Percentiles rank a stretch among this genome's conserved stretches.
Evolutionary conservation across 768 basidiomycete genomes (phyloP).

Genomic region (Tephrocybe rancida): DNA sequence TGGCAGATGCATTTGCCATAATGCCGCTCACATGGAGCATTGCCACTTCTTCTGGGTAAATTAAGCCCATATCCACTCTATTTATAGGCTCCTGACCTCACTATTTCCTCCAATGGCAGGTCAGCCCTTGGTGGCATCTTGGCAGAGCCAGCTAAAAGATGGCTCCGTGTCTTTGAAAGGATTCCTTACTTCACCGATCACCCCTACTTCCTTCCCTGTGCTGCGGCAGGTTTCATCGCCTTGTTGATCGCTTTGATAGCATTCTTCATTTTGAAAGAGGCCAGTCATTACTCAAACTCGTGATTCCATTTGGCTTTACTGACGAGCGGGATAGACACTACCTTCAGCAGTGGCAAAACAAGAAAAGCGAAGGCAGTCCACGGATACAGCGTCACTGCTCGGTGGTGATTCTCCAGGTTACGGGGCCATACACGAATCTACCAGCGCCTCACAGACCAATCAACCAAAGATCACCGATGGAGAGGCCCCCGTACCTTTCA

Average conservation of each 20-base stretch:
- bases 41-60: conserved; percentile 25
- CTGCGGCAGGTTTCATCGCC: conserved; percentile 35
- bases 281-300: conserved; percentile 16
- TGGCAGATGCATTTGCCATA: conserved; percentile 31
- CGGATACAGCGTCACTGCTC: conserved; percentile 5
- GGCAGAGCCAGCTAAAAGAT: conserved; percentile 59
- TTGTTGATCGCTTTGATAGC: conserved; percentile 36
- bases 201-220: conserved; percentile 54
- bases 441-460: not conserved
- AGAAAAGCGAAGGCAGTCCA: not conserved
- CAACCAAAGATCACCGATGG: not conserved
- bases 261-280: conserved; percentile 45
- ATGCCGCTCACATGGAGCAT: conserved; percentile 31
- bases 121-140: conserved; percentile 68
- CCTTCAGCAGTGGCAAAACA: conserved; percentile 16
- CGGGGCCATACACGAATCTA: conserved; percentile 5
- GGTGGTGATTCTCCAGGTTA: conserved; percentile 10
- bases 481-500: conserved; percentile 18
- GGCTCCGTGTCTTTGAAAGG: conserved; percentile 58
- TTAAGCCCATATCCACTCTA: not conserved
- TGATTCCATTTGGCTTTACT: not conserved
- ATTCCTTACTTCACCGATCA: conserved; percentile 33
- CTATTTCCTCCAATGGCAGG: conserved; percentile 29
- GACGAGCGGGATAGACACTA: conserved; percentile 13
- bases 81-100: not conserved